These are phyloP conservation scores for Pseudoneurospora amorphoporcata DNA, from an alignment of 495 filamentous ascomycete species.

Conservation along the genomic window DNA sequence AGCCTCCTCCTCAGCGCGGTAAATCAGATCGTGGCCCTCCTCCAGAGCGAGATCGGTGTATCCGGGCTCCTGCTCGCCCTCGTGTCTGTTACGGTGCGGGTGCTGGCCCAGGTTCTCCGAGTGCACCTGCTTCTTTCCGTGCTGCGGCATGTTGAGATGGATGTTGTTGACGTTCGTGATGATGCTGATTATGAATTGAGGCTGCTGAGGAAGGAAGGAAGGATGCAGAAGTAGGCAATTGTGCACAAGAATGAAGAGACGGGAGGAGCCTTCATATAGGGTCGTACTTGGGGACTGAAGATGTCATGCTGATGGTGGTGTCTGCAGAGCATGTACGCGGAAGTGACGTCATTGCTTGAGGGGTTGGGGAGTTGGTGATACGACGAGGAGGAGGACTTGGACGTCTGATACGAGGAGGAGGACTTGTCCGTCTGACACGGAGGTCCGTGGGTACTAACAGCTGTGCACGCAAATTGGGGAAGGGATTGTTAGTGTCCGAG, in stretches of 20 bases:
- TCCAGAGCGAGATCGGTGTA: conserved; percentile 19
- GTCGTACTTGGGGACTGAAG: not conserved
- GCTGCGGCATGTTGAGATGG: not conserved
- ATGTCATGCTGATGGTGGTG: not conserved
- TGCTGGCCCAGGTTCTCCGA: not conserved
- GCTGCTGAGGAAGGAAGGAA: not conserved
- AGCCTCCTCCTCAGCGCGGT: conserved; percentile 20
- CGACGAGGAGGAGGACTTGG: not conserved
- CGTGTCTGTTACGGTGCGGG: not conserved
- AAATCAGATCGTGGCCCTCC: conserved; percentile 21
- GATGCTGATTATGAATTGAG: not conserved
- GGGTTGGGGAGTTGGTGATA: not conserved
- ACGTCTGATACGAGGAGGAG: not conserved
- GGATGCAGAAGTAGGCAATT: not conserved
- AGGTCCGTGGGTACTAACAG: not conserved
- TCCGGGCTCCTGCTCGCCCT: conserved; percentile 4
- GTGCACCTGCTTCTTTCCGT: not conserved
- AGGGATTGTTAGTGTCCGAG: not conserved
- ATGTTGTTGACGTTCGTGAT: not conserved
- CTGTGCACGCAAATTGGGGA: not conserved
- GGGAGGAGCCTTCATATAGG: not conserved
- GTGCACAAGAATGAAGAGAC: not conserved
- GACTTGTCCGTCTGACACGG: not conserved
- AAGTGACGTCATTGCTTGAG: not conserved
- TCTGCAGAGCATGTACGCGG: not conserved